Evolutionary conservation across 2,329 filamentous ascomycete genomes (phyloP).

Genomic region (Cytospora chrysosperma): DNA sequence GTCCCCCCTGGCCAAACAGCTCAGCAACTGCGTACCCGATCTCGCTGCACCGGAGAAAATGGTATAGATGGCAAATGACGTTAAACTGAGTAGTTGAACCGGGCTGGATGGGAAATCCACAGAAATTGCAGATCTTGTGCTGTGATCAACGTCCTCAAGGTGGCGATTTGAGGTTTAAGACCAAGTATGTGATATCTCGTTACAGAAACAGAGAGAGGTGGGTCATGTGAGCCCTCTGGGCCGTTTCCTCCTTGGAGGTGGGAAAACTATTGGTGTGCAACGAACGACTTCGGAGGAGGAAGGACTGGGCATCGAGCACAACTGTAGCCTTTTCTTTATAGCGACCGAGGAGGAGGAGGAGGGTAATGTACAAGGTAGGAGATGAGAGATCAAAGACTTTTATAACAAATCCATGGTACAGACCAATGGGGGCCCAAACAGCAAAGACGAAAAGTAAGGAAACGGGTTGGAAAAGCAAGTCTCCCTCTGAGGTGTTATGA

Average conservation of each 20-base stretch:
- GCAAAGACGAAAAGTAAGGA: slow-evolving; percentile 21
- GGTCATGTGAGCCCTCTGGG: slow-evolving; percentile 4
- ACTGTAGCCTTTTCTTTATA: slow-evolving; percentile 12
- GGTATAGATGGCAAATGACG: slow-evolving; percentile 6
- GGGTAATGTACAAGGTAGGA: slow-evolving; percentile 27
- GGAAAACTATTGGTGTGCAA: slow-evolving; percentile 22
- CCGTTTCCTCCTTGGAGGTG: slow-evolving; percentile 21
- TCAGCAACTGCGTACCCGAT: background rate
- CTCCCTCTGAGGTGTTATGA: slow-evolving; percentile 29
- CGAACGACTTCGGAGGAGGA: slow-evolving; percentile 23
- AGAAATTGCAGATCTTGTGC: slow-evolving; percentile 5
- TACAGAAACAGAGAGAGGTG: slow-evolving; percentile 8
- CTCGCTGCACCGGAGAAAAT: slow-evolving; percentile 1
- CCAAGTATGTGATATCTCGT: background rate
- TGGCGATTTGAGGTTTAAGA: slow-evolving; percentile 1
- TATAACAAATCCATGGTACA: slow-evolving; percentile 42
- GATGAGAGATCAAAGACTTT: slow-evolving; percentile 26
- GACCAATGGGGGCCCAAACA: slow-evolving; percentile 36
- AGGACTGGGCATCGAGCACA: slow-evolving; percentile 24
- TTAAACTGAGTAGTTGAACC: background rate
- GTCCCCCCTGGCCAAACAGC: background rate
- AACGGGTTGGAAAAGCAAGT: slow-evolving; percentile 19
- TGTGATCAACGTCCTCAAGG: slow-evolving; percentile 8
- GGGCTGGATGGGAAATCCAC: background rate
- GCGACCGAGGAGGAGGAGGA: slow-evolving; percentile 18